Conservation (phyloP, 2,329 filamentous ascomycete species). For the Plectosphaerella sp. region DNA sequence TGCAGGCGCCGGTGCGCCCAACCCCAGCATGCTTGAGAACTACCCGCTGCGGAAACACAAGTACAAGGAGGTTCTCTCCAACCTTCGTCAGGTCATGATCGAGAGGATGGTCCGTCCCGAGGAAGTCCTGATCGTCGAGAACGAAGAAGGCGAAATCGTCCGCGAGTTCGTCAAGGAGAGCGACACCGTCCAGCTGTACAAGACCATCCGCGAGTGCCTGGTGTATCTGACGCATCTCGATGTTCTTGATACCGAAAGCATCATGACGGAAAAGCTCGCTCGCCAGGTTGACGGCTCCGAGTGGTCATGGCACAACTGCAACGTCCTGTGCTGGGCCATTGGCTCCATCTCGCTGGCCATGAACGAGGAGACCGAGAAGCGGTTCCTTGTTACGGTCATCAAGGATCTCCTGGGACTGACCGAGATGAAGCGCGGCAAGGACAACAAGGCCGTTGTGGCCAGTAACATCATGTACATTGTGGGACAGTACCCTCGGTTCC, state of each 20-base stretch:
- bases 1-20: slow-evolving; percentile 76
- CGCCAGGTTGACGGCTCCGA: slow-evolving; percentile 92
- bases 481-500: slow-evolving; percentile 93
- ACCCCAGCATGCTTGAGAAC: slow-evolving; percentile 78
- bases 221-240: slow-evolving; percentile 97
- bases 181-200: slow-evolving; percentile 98
- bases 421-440: slow-evolving; percentile 98
- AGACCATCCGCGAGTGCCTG: slow-evolving; percentile 94
- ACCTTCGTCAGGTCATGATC: slow-evolving; percentile 96
- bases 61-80: slow-evolving; percentile 90
- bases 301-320: slow-evolving; percentile 99
- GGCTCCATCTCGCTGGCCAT: slow-evolving; percentile 97
- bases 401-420: slow-evolving; percentile 95
- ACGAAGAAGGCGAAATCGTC: slow-evolving; percentile 98
- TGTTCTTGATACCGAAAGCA: slow-evolving; percentile 93
- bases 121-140: slow-evolving; percentile 98
- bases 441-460: slow-evolving; percentile 98
- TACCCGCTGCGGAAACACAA: slow-evolving; percentile 97
- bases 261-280: slow-evolving; percentile 98
- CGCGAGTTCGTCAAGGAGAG: slow-evolving; percentile 99
- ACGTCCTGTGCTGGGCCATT: slow-evolving; percentile 98
- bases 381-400: slow-evolving; percentile 96
- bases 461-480: slow-evolving; percentile 99
- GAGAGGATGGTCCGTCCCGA: slow-evolving; percentile 99
- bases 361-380: slow-evolving; percentile 99